Evolutionary conservation across 768 basidiomycete species (phyloP).

Genomic region (Leucocoprinus birnbaumii): DNA sequence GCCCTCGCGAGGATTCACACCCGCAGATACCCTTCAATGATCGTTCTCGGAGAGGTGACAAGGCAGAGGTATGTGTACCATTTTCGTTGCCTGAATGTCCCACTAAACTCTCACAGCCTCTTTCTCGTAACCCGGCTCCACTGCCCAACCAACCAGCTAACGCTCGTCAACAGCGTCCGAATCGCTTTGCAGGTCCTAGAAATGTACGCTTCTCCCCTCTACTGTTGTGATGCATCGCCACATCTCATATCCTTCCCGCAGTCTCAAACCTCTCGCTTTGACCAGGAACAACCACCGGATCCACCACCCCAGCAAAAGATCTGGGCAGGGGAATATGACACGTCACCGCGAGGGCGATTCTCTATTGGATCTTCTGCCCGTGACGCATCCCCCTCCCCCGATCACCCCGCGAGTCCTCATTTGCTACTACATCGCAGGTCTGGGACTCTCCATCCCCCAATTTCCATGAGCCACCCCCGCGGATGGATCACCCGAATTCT

Average conservation of each 20-base stretch:
- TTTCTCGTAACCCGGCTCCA: not conserved
- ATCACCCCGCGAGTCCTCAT: slow-evolving; percentile 2
- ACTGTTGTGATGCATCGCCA: not conserved
- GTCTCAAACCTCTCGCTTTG: slow-evolving; percentile 1
- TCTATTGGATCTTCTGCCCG: not conserved
- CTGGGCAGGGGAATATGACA: not conserved
- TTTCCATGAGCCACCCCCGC: slow-evolving; percentile 3
- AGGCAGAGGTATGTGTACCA: not conserved
- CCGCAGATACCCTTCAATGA: not conserved
- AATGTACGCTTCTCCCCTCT: slow-evolving; percentile 1
- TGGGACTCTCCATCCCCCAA: slow-evolving; percentile 2
- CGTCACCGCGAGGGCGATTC: slow-evolving; percentile 2
- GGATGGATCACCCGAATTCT: not conserved
- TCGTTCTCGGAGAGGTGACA: not conserved
- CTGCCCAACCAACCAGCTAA: not conserved
- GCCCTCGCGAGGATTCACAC: not conserved
- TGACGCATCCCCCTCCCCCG: slow-evolving; percentile 1
- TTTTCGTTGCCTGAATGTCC: not conserved
- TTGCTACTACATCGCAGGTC: slow-evolving; percentile 1
- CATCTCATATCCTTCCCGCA: not conserved
- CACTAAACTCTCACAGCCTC: not conserved
- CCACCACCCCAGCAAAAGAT: not conserved
- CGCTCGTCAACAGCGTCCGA: not conserved
- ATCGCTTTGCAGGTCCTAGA: not conserved
- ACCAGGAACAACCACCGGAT: not conserved